Evolutionary conservation across 2,329 filamentous ascomycete species (phyloP), one percentile per base, ranked within the genome.

Genomic region (Curvularia sp.): DNA sequence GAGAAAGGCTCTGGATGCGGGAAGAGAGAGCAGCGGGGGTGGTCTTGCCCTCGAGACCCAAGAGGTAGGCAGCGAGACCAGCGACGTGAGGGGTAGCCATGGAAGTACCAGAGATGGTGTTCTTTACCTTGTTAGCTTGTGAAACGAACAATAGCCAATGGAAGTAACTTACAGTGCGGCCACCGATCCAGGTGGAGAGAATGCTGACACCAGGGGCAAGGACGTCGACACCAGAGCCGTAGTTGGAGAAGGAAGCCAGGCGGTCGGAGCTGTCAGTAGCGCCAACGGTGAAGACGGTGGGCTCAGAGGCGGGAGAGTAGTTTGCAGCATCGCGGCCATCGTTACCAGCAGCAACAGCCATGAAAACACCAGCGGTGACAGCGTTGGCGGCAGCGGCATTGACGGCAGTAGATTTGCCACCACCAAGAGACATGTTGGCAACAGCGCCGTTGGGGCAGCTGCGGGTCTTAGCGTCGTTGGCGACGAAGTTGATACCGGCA

Each of bases 71-170:
- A 39, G 84, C 87, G n/a, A 91, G 82, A 63, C 89, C 89, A 51
- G 86, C 84, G 59, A 91, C 82, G 73, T 91, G 89, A 15, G 89
- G 89, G 38, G 85, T 84, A 50, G 89, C 88, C 87, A 89, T 89
- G 53, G 83, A 86, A 22, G 88, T 89, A 51, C 87, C 88, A 20
- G 82, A 85, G 68, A 88, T 83, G 58, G 76, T 80, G 64, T 80
- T 80, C 79, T 84, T 51, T 15, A 28, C 33, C 15, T 41, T 33
- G 35, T 61, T 49, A 48, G 58, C 55, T 58, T 58, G 50, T 51
- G 28, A 28, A 44, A 26, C 41, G n/a, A 15, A 47, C 10, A 20
- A 31, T 20, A 38, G 15, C 1, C 31, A 15, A 31, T 15, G 22
- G 30, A 7, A 41, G n/a, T 22, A 12, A 57, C 67, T 67, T 66